Conservation (phyloP, 495 filamentous ascomycete species). For the Talaromyces wortmannii region DNA sequence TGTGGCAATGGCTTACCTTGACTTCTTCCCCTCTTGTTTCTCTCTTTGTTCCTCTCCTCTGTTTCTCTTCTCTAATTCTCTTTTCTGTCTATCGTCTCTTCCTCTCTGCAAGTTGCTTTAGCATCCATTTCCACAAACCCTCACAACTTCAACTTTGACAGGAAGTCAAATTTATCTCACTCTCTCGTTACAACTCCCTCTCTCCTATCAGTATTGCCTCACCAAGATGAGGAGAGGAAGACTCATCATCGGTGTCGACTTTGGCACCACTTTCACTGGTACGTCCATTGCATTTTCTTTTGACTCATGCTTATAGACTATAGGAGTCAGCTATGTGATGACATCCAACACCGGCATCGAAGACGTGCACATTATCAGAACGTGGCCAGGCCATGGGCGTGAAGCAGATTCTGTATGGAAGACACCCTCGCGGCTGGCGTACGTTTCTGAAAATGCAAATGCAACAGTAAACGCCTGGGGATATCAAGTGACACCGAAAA, state of each 20-base stretch:
- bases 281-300: neutral
- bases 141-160: too few relatives aligned
- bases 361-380: conserved; percentile 7
- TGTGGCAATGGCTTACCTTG: too few relatives aligned
- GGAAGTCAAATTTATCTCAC: too few relatives aligned
- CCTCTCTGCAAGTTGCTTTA: too few relatives aligned
- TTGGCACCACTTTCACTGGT: conserved; percentile 35
- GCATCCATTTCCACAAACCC: too few relatives aligned
- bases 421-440: conserved; percentile 8
- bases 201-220: too few relatives aligned
- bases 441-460: conserved; percentile 1
- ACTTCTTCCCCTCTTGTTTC: too few relatives aligned
- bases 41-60: too few relatives aligned
- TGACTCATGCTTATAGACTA: neutral
- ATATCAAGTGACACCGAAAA: conserved; percentile 8
- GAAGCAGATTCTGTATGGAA: conserved; percentile 1
- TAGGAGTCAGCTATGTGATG: conserved; percentile 7
- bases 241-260: conserved; percentile 35
- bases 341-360: neutral
- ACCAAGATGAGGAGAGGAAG: neutral
- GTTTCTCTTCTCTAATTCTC: too few relatives aligned
- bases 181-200: too few relatives aligned
- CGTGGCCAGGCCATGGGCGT: conserved; percentile 3
- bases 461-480: conserved; percentile 4
- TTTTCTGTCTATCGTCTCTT: too few relatives aligned